These are phyloP conservation scores for Dacryopinax spathularia DNA, from an alignment of 768 basidiomycete genomes.

Conservation along the genomic window DNA sequence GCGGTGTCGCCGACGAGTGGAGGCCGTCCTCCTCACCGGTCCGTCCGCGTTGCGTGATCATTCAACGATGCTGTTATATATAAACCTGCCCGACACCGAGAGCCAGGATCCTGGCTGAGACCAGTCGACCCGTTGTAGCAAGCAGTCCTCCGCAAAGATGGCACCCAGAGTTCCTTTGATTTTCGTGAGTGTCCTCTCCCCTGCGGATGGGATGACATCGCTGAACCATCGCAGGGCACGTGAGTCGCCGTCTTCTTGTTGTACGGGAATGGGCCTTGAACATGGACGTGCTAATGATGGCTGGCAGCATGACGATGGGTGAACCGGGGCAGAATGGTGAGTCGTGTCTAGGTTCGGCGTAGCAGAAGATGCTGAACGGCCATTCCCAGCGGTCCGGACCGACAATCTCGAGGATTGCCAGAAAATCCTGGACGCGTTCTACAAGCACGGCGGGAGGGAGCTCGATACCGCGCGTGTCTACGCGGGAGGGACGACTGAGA, in stretches of 20 bases:
- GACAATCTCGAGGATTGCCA: slow-evolving; percentile 27
- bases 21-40: not conserved
- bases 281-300: not conserved
- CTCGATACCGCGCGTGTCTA: slow-evolving; percentile 34
- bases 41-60: not conserved
- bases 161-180: slow-evolving; percentile 29
- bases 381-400: not conserved
- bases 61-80: not conserved
- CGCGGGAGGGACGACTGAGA: not conserved
- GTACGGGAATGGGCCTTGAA: not conserved
- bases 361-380: not conserved
- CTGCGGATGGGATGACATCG: not conserved
- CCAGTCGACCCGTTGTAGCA: not conserved
- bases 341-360: not conserved
- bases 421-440: slow-evolving; percentile 34
- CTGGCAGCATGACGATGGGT: slow-evolving; percentile 38
- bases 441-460: slow-evolving; percentile 31
- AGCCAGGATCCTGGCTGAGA: not conserved
- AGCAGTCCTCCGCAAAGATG: slow-evolving; percentile 5
- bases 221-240: not conserved
- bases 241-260: not conserved
- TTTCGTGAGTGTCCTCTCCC: slow-evolving; percentile 17
- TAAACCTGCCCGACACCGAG: not conserved
- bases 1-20: too few relatives aligned
- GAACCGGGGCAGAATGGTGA: slow-evolving; percentile 28